Percentiles rank a stretch among this genome's conserved stretches.
Conservation (phyloP, 164 flowering plant species). For the Buxus sempervirens region DNA sequence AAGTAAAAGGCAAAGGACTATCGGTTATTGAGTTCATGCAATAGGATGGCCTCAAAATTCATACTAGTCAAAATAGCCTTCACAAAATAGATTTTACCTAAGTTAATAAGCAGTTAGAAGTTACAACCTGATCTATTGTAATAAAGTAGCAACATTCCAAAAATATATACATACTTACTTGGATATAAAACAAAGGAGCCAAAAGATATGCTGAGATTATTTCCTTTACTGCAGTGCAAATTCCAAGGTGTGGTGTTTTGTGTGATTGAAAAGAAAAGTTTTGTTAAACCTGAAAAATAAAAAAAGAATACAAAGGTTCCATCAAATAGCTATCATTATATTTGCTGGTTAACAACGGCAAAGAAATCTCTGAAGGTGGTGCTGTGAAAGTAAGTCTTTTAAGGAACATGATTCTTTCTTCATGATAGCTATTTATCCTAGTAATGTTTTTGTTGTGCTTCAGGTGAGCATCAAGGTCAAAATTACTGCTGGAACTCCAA, state of each 20-base stretch:
- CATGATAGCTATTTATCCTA: not conserved
- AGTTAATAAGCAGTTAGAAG: too few species aligned
- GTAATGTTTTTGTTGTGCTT: slow-evolving; percentile 4
- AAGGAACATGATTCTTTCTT: not conserved
- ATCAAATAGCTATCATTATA: not conserved
- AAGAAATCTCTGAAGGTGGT: not conserved
- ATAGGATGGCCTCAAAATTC: not conserved
- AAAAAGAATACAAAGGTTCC: not conserved
- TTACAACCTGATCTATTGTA: not conserved
- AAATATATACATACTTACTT: not conserved
- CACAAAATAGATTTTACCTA: not conserved
- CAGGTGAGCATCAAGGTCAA: slow-evolving; percentile 53
- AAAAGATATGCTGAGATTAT: not conserved
- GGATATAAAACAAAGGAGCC: not conserved
- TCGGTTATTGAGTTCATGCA: not conserved
- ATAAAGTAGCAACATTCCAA: not conserved
- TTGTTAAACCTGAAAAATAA: too few species aligned
- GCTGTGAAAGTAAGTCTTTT: not conserved
- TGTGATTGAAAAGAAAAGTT: too few species aligned
- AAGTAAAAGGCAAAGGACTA: too few species aligned
- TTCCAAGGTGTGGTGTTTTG: not conserved
- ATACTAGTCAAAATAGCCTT: not conserved
- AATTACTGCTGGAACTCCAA: slow-evolving; percentile 51
- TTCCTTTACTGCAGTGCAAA: not conserved
- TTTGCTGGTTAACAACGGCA: not conserved